Base-by-base conservation (phyloP, 2,329 filamentous ascomycete species). In the Colletotrichum viniferum region DNA sequence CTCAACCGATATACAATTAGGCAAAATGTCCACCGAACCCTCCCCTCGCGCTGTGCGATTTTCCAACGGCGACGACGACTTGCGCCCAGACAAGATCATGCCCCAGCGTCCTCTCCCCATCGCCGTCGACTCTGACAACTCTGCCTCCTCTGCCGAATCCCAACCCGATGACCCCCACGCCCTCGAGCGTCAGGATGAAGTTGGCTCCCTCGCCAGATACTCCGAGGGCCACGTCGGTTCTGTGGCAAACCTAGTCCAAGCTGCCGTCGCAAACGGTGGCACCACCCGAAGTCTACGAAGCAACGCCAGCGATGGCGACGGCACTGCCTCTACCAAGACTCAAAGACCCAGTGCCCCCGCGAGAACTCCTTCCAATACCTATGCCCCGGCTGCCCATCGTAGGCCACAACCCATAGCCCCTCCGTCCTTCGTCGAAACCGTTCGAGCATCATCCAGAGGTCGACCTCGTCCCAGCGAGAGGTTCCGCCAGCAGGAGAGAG, bases 401-500 rank as follows among this genome's bases (percentile, higher is more conserved):
- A 88, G 89, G 70, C 88, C 90, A 3, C 84, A 84, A 77, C 67
- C 67, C 16, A 56, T 64, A 18, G 81, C 84, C 56, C 80, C 85
- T n/a, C 81, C 87, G 65, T 84, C 87, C 43, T 87, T 86, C 75
- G 83, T 85, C 76, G 85, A 85, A 60, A 83, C 86, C 69, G 84
- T 87, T 78, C 84, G 90, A 78, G 84, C 92, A 80, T 82, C 88
- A 79, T 85, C 91, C 82, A 85, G 91, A 85, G 85, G 90, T 55
- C 86, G 89, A 63, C 85, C 83, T 73, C 82, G 86, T 77, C 87
- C 84, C 80, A 88, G 82, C 77, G 87, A 88, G 48, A 86, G 87
- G n/a, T 91, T 88, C 73, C 90, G 94, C 76, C 94, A 95, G 63
- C 95, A 98, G 85, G 96, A 98, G 84, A 95, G 96, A 82, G 96